phyloP scores from a whole-genome alignment of 164 flowering plant species.

The Malania oleifera region DNA sequence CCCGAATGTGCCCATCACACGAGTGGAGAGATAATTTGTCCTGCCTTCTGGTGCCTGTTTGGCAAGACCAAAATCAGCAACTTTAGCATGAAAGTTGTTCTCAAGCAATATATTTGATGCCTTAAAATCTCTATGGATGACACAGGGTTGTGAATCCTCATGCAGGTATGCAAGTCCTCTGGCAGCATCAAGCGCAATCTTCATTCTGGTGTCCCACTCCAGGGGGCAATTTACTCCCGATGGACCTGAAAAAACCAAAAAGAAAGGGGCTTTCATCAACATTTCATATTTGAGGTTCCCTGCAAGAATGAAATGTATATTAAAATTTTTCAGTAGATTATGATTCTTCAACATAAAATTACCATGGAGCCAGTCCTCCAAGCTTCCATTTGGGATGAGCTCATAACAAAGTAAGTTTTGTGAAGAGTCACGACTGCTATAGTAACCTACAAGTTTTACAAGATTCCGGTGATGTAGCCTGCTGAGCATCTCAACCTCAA shows the following conservation, averaged over 20 bases:
- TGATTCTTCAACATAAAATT: slow-evolving; percentile 15
- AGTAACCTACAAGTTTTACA: slow-evolving; percentile 95
- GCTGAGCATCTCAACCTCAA: slow-evolving; percentile 99
- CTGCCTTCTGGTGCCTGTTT: slow-evolving; percentile 97
- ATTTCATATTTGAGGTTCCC: neutral
- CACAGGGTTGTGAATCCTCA: slow-evolving; percentile 96
- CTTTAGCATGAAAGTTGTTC: slow-evolving; percentile 89
- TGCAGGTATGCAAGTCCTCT: slow-evolving; percentile 97
- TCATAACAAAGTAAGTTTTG: slow-evolving; percentile 92
- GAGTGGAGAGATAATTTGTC: slow-evolving; percentile 75
- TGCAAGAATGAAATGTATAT: neutral
- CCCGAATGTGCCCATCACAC: slow-evolving; percentile 99
- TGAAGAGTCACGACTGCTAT: slow-evolving; percentile 70
- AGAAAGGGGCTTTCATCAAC: slow-evolving; percentile 6
- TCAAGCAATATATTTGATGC: slow-evolving; percentile 95
- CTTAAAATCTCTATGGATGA: slow-evolving; percentile 96
- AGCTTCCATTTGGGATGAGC: slow-evolving; percentile 95
- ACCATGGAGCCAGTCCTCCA: slow-evolving; percentile 99
- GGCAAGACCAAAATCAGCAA: slow-evolving; percentile 97
- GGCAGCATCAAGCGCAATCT: slow-evolving; percentile 99
- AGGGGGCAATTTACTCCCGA: slow-evolving; percentile 79
- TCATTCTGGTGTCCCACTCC: slow-evolving; percentile 97
- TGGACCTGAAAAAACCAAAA: slow-evolving; percentile 51
- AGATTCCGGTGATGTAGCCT: slow-evolving; percentile 97
- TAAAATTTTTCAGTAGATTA: neutral